phyloP scores from a whole-genome alignment of 345 rosid species.

The Citrus unshiu region DNA sequence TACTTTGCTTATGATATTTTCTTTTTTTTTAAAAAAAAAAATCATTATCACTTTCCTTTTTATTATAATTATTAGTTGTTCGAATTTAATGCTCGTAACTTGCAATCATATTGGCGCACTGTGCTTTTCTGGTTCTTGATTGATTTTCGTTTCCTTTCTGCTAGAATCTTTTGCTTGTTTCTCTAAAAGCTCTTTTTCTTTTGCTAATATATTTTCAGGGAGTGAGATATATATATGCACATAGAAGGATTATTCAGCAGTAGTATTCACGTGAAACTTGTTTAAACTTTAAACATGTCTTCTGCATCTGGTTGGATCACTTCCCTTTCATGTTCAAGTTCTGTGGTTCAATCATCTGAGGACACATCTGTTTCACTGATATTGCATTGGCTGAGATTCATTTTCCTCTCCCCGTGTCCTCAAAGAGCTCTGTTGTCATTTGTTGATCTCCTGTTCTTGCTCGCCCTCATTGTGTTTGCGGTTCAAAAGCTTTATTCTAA shows the following conservation, averaged over 20 bases:
- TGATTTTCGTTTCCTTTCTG: neutral
- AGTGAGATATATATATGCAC: neutral
- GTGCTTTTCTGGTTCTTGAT: neutral
- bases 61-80: neutral
- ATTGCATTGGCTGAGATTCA: slow-evolving; percentile 70
- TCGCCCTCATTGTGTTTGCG: slow-evolving; percentile 44
- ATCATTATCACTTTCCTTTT: neutral
- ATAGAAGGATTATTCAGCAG: neutral
- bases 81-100: neutral
- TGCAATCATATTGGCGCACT: neutral
- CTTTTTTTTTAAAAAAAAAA: no score
- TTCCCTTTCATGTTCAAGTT: slow-evolving; percentile 57
- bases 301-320: slow-evolving; percentile 48
- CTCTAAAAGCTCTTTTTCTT: neutral
- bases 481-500: slow-evolving; percentile 45
- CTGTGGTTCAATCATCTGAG: slow-evolving; percentile 29
- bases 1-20: neutral
- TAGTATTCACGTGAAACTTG: neutral
- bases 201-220: slow-evolving; percentile 19
- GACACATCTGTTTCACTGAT: slow-evolving; percentile 37
- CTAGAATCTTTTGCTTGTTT: neutral
- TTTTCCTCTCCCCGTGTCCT: slow-evolving; percentile 76
- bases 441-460: slow-evolving; percentile 48
- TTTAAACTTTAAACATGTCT: slow-evolving; percentile 26
- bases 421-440: slow-evolving; percentile 65